phyloP scores from a whole-genome alignment of 306 rosid genomes.

The Macrotyloma uniflorum region DNA sequence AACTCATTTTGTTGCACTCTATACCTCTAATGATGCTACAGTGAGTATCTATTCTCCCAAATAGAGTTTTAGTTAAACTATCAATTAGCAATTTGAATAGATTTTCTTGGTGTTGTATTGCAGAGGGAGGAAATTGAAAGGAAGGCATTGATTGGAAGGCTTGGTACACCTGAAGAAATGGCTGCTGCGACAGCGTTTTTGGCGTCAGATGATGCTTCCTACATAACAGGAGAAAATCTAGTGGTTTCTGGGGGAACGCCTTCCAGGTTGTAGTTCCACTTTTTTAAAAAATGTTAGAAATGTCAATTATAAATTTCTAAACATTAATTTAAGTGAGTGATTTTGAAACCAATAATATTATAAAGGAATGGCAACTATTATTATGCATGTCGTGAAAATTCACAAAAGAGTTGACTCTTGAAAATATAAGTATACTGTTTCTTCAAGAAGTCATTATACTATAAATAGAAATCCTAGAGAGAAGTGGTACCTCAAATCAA shows the following conservation, averaged over 20 bases:
- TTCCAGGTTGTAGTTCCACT: slow-evolving; percentile 65
- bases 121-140: slow-evolving; percentile 65
- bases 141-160: slow-evolving; percentile 57
- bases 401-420: not conserved
- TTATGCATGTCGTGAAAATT: not conserved
- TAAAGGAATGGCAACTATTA: not conserved
- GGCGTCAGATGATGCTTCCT: slow-evolving; percentile 87
- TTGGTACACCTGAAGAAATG: slow-evolving; percentile 79
- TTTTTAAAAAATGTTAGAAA: not conserved
- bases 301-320: too few relatives aligned
- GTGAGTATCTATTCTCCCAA: slow-evolving; percentile 47
- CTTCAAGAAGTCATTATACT: not conserved
- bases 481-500: not conserved
- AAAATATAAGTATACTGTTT: not conserved
- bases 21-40: slow-evolving; percentile 44
- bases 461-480: not conserved
- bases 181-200: slow-evolving; percentile 79
- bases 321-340: too few relatives aligned
- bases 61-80: not conserved
- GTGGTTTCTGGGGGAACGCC: slow-evolving; percentile 85
- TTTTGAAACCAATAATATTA: too few relatives aligned
- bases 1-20: slow-evolving; percentile 62
- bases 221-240: slow-evolving; percentile 85
- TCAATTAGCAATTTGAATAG: not conserved
- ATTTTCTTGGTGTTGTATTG: slow-evolving; percentile 22